phyloP scores from a whole-genome alignment of 163 green algal species.

The Smithsoniella earleae region DNA sequence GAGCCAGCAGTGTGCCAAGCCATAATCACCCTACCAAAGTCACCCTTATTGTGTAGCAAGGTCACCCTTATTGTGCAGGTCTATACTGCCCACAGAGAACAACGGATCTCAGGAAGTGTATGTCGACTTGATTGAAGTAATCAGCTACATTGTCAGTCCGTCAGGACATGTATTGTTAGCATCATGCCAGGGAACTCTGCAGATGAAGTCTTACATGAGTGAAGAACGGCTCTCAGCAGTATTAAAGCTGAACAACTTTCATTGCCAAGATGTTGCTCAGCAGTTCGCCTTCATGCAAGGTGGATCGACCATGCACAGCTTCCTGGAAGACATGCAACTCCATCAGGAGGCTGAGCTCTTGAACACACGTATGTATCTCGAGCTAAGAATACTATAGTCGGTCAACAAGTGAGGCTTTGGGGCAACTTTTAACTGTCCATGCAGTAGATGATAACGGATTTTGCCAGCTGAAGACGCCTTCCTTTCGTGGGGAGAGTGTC shows the following conservation, averaged over 20 bases:
- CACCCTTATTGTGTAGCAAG: too few species aligned
- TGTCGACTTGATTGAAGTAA: conserved; percentile 24
- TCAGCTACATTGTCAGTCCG: neutral
- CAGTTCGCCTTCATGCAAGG: conserved; percentile 27
- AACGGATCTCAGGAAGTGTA: conserved; percentile 20
- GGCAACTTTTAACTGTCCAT: conserved; percentile 9
- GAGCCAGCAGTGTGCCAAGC: too few species aligned
- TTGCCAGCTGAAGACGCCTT: conserved; percentile 23
- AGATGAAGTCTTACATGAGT: conserved; percentile 31
- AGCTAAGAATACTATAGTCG: neutral
- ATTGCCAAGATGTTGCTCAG: conserved; percentile 16
- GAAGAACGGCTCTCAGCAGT: conserved; percentile 6
- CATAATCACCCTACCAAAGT: too few species aligned
- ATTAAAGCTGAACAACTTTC: conserved; percentile 26
- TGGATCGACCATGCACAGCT: conserved; percentile 7
- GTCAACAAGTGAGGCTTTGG: neutral
- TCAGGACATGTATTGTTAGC: neutral
- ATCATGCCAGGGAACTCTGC: conserved; percentile 21
- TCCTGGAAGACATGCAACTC: conserved; percentile 28
- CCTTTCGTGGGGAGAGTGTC: conserved; percentile 15
- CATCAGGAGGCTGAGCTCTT: conserved; percentile 21
- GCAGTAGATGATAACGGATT: conserved; percentile 26
- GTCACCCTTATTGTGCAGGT: conserved; percentile 1
- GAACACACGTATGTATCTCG: neutral
- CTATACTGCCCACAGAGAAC: conserved; percentile 25